Percentiles rank a stretch among this genome's conserved stretches.
Conservation (phyloP, 2,329 filamentous ascomycete species). For the Apiospora pterosperma region DNA sequence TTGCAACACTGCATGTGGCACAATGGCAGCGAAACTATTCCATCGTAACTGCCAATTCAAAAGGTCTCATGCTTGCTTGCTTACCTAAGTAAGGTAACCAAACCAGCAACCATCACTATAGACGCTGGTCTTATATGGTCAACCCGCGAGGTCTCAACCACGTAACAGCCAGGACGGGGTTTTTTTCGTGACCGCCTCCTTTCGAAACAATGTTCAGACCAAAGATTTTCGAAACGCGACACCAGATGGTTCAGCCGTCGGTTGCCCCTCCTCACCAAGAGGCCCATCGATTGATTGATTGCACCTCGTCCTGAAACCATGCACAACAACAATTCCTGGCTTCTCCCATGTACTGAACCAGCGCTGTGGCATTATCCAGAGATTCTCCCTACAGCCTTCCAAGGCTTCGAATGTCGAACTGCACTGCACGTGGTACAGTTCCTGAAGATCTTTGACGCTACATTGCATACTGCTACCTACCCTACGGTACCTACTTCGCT, state of each 20-base stretch:
- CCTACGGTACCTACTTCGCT: neutral
- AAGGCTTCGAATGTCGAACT: neutral
- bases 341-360: neutral
- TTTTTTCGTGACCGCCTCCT: no score
- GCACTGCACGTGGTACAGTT: neutral
- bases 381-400: neutral
- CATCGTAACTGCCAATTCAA: no score
- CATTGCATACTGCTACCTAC: neutral
- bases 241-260: neutral
- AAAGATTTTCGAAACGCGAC: neutral
- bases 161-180: neutral
- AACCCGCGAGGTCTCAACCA: neutral
- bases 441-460: neutral
- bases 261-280: neutral
- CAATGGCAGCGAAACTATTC: no score
- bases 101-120: no score
- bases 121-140: neutral
- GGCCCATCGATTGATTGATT: neutral
- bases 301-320: neutral
- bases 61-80: neutral
- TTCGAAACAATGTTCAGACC: slow-evolving; percentile 2
- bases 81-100: no score
- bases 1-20: neutral
- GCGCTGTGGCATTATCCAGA: neutral
- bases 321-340: neutral